phyloP scores from a whole-genome alignment of 2,329 filamentous ascomycete genomes.

The Bipolaris sorokiniana region DNA sequence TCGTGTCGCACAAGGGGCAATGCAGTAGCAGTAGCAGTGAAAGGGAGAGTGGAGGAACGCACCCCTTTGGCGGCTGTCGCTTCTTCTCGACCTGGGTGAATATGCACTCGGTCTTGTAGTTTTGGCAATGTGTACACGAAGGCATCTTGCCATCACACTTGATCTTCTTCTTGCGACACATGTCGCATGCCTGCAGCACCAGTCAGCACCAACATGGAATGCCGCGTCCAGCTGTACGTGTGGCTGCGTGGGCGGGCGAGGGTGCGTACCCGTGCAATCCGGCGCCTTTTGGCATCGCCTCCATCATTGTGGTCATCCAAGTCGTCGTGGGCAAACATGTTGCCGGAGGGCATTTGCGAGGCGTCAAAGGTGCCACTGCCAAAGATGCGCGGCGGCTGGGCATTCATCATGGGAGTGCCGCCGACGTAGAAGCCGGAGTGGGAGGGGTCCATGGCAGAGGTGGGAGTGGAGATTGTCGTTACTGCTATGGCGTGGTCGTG shows the following conservation, averaged over 20 bases:
- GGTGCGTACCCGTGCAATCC: conserved; percentile 77
- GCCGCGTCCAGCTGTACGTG: not conserved
- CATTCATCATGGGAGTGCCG: conserved; percentile 48
- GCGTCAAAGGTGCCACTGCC: conserved; percentile 46
- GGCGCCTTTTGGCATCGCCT: conserved; percentile 80
- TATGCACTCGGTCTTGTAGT: conserved; percentile 97
- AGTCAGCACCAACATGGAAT: conserved; percentile 21
- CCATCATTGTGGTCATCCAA: conserved; percentile 62
- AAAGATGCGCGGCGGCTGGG: conserved; percentile 50
- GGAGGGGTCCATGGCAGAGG: conserved; percentile 41
- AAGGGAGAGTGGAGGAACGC: not conserved
- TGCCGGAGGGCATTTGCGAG: conserved; percentile 45
- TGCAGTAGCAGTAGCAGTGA: too few species aligned
- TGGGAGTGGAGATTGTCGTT: conserved; percentile 2
- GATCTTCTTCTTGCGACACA: conserved; percentile 96
- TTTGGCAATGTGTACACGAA: conserved; percentile 92
- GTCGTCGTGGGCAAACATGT: conserved; percentile 57
- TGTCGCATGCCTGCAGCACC: conserved; percentile 77
- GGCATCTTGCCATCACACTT: conserved; percentile 98
- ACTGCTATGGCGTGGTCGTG: not conserved
- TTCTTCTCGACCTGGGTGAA: conserved; percentile 99
- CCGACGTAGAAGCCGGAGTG: conserved; percentile 43
- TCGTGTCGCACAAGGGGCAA: not conserved
- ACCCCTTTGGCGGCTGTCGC: conserved; percentile 95
- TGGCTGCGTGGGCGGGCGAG: conserved; percentile 4